These are phyloP conservation scores for Fusarium buxicola DNA, from an alignment of 2,329 filamentous ascomycete genomes.

Conservation along the genomic window DNA sequence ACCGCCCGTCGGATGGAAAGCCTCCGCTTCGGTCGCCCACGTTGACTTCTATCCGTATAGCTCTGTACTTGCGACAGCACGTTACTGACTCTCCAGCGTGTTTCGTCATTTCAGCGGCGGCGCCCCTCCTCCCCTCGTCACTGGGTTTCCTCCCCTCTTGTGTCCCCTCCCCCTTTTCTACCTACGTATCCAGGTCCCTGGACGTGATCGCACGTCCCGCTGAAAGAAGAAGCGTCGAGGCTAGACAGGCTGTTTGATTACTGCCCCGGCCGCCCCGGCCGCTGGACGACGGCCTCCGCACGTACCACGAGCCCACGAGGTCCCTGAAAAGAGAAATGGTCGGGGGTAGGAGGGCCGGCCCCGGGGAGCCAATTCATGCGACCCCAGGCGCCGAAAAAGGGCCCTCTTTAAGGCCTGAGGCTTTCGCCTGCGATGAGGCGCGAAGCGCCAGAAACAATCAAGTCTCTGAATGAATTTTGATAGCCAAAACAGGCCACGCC, in stretches of 20 bases:
- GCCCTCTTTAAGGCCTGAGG: constrained; percentile 13
- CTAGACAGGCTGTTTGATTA: constrained; percentile 45
- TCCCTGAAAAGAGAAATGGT: constrained; percentile 28
- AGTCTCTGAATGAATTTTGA: background rate
- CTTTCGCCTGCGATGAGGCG: constrained; percentile 29
- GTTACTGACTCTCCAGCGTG: constrained; percentile 17
- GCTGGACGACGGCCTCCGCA: constrained; percentile 43
- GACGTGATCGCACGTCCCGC: constrained; percentile 40
- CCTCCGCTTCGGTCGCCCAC: constrained; percentile 2
- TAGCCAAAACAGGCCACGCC: constrained; percentile 5
- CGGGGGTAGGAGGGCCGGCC: constrained; percentile 37
- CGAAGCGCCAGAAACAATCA: constrained; percentile 16
- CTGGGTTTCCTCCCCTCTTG: constrained; percentile 6
- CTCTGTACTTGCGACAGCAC: constrained; percentile 10
- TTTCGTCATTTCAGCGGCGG: constrained; percentile 32
- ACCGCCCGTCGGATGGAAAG: constrained; percentile 6
- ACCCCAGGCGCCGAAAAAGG: constrained; percentile 37
- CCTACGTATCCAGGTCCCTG: constrained; percentile 27
- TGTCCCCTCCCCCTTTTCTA: constrained; percentile 33
- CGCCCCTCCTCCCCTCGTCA: constrained; percentile 20
- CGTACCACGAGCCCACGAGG: constrained; percentile 35
- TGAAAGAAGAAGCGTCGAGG: constrained; percentile 33
- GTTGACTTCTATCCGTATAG: constrained; percentile 8
- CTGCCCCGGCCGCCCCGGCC: constrained; percentile 33
- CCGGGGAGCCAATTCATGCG: constrained; percentile 42